phyloP scores from a whole-genome alignment of 2,329 filamentous ascomycete genomes.

The Chalara sp. region DNA sequence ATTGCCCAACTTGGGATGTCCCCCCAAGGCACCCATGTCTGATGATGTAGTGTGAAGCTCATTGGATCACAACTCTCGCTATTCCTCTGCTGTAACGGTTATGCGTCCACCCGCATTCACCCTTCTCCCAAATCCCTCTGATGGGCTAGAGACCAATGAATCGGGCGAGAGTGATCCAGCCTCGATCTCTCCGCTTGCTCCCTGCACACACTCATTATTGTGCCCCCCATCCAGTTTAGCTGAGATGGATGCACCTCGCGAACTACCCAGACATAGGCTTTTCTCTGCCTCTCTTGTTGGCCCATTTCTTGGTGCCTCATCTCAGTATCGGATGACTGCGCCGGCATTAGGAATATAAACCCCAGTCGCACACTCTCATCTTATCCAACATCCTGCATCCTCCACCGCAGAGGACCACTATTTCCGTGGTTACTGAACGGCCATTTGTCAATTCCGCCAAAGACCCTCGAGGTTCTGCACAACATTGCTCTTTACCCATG shows the following conservation, averaged over 20 bases:
- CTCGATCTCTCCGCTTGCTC: constrained; percentile 24
- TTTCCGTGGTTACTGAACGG: constrained; percentile 15
- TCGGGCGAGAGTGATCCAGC: constrained; percentile 10
- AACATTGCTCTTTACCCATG: constrained; percentile 18
- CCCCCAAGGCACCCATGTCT: too few species aligned
- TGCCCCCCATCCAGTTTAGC: constrained; percentile 20
- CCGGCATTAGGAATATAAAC: constrained; percentile 19
- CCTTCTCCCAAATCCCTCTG: constrained; percentile 6
- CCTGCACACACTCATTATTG: constrained; percentile 15
- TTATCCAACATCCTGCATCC: constrained; percentile 19
- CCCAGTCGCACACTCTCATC: constrained; percentile 24
- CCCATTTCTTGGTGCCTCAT: constrained; percentile 19
- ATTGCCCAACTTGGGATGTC: too few species aligned
- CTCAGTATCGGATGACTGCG: constrained; percentile 27
- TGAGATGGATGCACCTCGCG: constrained; percentile 23
- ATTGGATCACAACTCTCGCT: constrained; percentile 1
- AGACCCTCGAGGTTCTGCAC: constrained; percentile 14
- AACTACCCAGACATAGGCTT: constrained; percentile 14
- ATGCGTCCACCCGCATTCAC: constrained; percentile 18
- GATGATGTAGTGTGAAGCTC: background rate
- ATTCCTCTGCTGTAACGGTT: constrained; percentile 16
- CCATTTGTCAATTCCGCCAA: constrained; percentile 23
- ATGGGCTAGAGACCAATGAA: constrained; percentile 19
- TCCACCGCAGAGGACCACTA: constrained; percentile 22
- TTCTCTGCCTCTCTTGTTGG: constrained; percentile 14